phyloP scores from a whole-genome alignment of 495 filamentous ascomycete species.

The Aspergillus cristatus region DNA sequence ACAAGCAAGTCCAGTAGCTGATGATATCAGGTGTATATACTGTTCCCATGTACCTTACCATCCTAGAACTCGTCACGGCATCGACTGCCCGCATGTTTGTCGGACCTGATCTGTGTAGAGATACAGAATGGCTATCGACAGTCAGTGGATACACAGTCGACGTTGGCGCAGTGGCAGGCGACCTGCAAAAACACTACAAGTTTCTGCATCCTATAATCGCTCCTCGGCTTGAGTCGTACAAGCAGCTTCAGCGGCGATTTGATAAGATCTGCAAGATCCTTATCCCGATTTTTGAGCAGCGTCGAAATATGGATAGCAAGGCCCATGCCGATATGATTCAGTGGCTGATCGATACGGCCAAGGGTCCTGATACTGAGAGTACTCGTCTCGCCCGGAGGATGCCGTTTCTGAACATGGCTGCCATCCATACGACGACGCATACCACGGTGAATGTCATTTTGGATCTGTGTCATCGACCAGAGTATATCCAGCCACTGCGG shows the following conservation, averaged over 20 bases:
- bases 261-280: background rate
- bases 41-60: background rate
- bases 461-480: conserved; percentile 9
- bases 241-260: background rate
- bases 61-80: background rate
- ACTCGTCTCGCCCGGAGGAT: conserved; percentile 1
- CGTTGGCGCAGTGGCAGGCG: no score
- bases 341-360: conserved; percentile 1
- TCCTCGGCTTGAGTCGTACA: background rate
- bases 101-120: background rate
- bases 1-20: background rate
- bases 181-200: no score
- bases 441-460: conserved; percentile 2
- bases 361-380: background rate
- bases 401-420: background rate
- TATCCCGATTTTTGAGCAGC: background rate
- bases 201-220: no score
- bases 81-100: background rate
- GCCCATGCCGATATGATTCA: background rate
- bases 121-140: no score
- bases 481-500: conserved; percentile 6
- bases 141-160: no score
- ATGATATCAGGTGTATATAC: background rate
- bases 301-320: background rate
- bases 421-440: conserved; percentile 2